These are phyloP conservation scores for Nakaseomyces glabratus DNA, from an alignment of 1,139 yeast species.

Conservation along the genomic window DNA sequence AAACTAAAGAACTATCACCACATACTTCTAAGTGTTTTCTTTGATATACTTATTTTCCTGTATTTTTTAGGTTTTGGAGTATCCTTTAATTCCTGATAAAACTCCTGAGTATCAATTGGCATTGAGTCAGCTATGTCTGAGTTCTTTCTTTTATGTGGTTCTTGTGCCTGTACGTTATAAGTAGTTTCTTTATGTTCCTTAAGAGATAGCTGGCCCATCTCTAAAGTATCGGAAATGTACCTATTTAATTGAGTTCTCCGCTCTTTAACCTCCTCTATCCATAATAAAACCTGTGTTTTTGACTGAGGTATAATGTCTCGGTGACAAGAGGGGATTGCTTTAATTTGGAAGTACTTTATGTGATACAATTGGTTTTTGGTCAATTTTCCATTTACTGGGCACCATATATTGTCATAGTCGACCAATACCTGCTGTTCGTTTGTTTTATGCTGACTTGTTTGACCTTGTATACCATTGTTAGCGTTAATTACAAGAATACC, in stretches of 20 bases:
- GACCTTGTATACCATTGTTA: constrained; percentile 5
- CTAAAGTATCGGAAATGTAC: constrained; percentile 13
- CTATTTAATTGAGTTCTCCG: constrained; percentile 9
- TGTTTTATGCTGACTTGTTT: not conserved
- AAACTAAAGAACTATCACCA: constrained; percentile 14
- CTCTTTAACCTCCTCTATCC: constrained; percentile 17
- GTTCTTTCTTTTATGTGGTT: constrained; percentile 19
- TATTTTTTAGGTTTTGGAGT: constrained; percentile 17
- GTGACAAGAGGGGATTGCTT: constrained; percentile 19
- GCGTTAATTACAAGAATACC: constrained; percentile 15
- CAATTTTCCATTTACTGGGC: constrained; percentile 13
- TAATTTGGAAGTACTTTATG: constrained; percentile 16
- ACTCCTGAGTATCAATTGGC: constrained; percentile 11
- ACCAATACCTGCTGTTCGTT: constrained; percentile 11
- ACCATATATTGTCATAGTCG: constrained; percentile 18
- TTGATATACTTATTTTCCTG: constrained; percentile 29
- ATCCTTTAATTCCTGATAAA: not conserved
- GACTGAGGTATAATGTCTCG: constrained; percentile 16
- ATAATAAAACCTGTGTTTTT: constrained; percentile 15
- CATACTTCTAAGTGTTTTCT: constrained; percentile 26
- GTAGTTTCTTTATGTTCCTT: constrained; percentile 10
- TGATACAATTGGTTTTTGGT: constrained; percentile 10
- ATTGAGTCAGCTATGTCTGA: constrained; percentile 14
- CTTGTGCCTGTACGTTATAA: too few species aligned
- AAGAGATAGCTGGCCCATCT: constrained; percentile 17